Evolutionary conservation across 2,329 filamentous ascomycete species (phyloP).

Genomic region (Teratosphaeria gauchensis): DNA sequence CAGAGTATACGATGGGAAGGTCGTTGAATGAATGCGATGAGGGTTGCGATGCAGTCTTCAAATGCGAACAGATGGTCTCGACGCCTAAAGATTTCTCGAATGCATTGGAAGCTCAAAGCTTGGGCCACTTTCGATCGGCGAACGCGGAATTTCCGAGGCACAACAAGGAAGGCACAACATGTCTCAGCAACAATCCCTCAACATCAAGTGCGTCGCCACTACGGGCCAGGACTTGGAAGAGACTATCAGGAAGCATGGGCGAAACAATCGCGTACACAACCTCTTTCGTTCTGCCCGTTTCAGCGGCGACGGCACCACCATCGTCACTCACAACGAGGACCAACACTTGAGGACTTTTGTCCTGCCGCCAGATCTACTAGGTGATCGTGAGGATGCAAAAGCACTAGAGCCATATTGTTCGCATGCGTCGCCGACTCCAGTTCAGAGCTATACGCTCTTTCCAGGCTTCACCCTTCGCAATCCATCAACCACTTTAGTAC

Average conservation of each 20-base stretch:
- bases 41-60: constrained; percentile 1
- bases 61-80: neutral
- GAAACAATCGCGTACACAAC: constrained; percentile 14
- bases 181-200: neutral
- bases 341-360: constrained; percentile 45
- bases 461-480: constrained; percentile 46
- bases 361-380: constrained; percentile 42
- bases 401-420: constrained; percentile 37
- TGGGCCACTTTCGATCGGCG: neutral
- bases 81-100: constrained; percentile 4
- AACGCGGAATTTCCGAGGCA: neutral
- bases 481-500: constrained; percentile 39
- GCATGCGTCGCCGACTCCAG: constrained; percentile 35
- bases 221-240: constrained; percentile 9
- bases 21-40: neutral
- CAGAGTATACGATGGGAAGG: neutral
- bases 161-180: neutral
- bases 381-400: constrained; percentile 26
- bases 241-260: constrained; percentile 3
- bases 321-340: constrained; percentile 46
- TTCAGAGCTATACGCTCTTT: constrained; percentile 46
- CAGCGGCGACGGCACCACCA: constrained; percentile 46
- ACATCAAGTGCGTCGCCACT: neutral
- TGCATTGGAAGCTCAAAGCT: constrained; percentile 2
- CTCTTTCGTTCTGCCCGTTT: constrained; percentile 39